Percentiles rank a stretch among this genome's conserved stretches.
Conservation (phyloP, 441 rosid species). For the Cnidoscolus chayamansa region DNA sequence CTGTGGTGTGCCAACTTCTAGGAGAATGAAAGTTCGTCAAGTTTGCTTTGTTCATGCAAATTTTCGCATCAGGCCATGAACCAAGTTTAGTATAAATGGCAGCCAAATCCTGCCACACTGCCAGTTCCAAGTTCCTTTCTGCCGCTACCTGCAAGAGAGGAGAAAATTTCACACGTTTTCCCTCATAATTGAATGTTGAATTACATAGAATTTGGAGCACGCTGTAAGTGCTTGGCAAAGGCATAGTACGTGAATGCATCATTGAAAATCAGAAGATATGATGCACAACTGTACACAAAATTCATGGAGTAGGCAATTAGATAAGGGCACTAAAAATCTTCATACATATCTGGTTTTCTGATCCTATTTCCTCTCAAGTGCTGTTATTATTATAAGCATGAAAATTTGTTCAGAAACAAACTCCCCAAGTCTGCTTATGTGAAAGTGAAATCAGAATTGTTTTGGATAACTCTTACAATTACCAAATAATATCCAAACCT, state of each 20-base stretch:
- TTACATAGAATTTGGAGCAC: background rate
- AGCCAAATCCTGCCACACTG: constrained; percentile 84
- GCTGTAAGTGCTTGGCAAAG: background rate
- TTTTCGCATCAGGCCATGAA: constrained; percentile 64
- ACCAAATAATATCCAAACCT: too few species aligned
- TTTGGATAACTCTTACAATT: too few species aligned
- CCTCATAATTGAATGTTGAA: background rate
- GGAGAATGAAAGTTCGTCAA: constrained; percentile 60
- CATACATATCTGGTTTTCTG: background rate
- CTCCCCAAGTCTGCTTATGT: too few species aligned
- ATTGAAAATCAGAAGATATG: too few species aligned
- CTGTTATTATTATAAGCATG: too few species aligned
- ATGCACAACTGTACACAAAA: background rate
- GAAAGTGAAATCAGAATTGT: too few species aligned
- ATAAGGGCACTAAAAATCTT: background rate
- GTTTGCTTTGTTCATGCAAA: constrained; percentile 71
- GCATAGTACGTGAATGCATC: too few species aligned
- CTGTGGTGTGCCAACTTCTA: constrained; percentile 71
- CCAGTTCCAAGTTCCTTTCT: constrained; percentile 51
- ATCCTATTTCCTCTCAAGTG: too few species aligned
- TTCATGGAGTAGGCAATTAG: background rate
- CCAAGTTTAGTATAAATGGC: constrained; percentile 57
- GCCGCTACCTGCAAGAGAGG: constrained; percentile 39
- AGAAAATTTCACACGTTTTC: constrained; percentile 8
- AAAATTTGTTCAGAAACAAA: too few species aligned